Percentiles rank a stretch among this genome's conserved stretches.
phyloP scores from a whole-genome alignment of 208 protist species.

The Herpetomonas samuelpessoai region DNA sequence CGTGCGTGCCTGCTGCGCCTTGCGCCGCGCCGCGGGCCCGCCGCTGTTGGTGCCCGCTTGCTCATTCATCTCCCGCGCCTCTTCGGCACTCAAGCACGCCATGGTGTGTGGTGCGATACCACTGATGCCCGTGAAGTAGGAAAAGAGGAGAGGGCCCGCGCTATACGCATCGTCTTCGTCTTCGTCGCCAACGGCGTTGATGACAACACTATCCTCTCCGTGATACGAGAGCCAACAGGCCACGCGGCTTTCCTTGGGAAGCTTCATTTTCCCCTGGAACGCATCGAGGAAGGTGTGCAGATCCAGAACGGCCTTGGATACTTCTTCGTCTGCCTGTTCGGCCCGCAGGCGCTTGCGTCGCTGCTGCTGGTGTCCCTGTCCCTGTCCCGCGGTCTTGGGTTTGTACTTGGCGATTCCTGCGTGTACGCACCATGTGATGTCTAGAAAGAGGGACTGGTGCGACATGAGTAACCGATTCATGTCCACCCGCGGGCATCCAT shows the following conservation, averaged over 20 bases:
- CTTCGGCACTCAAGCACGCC: too few species aligned
- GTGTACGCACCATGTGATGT: background rate
- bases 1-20: background rate
- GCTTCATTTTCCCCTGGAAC: background rate
- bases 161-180: background rate
- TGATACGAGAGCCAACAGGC: background rate
- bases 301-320: background rate
- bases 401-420: background rate
- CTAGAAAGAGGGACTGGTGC: conserved; percentile 9
- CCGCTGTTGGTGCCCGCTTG: background rate
- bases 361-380: too few species aligned
- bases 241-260: background rate
- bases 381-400: too few species aligned
- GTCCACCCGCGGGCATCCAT: conserved; percentile 11
- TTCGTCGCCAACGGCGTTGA: background rate
- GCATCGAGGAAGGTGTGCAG: background rate
- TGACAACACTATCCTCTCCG: background rate
- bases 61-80: background rate
- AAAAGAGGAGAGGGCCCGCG: background rate
- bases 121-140: background rate
- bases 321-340: background rate
- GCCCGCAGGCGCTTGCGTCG: background rate
- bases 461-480: conserved; percentile 2
- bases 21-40: background rate
- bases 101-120: background rate